phyloP scores from a whole-genome alignment of 2,329 filamentous ascomycete genomes.

The Colletotrichum sp. region DNA sequence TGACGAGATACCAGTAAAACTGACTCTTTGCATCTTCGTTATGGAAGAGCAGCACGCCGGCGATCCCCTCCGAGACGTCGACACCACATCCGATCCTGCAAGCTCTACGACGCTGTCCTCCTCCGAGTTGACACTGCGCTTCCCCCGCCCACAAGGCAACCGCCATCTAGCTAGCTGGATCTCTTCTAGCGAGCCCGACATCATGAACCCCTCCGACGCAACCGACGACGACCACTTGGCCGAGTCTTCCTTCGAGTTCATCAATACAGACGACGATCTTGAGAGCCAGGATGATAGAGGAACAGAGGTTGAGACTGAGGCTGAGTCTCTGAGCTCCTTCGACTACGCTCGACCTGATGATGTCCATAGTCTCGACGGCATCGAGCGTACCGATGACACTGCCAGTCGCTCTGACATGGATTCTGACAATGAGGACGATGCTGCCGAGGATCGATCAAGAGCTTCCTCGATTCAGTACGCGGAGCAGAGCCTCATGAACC shows the following conservation, averaged over 20 bases:
- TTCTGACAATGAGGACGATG: conserved; percentile 18
- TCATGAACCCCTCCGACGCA: conserved; percentile 52
- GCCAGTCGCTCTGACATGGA: conserved; percentile 14
- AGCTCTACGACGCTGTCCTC: conserved; percentile 33
- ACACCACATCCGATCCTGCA: conserved; percentile 24
- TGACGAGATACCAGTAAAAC: conserved; percentile 38
- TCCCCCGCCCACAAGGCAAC: conserved; percentile 61
- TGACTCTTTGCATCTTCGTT: conserved; percentile 44
- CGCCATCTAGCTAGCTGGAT: conserved; percentile 64
- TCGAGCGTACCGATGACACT: conserved; percentile 49
- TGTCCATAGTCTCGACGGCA: conserved; percentile 55
- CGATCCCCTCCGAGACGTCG: conserved; percentile 13
- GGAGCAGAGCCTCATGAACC: conserved; percentile 51
- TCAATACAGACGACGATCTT: conserved; percentile 58
- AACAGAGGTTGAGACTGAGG: conserved; percentile 45
- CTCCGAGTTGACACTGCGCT: conserved; percentile 58
- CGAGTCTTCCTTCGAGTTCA: conserved; percentile 63
- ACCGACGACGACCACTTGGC: conserved; percentile 50
- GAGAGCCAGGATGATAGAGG: conserved; percentile 56
- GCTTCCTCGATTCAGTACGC: conserved; percentile 53
- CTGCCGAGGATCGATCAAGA: conserved; percentile 28
- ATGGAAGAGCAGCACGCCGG: conserved; percentile 54
- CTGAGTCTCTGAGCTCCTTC: conserved; percentile 56
- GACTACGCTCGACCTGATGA: conserved; percentile 55
- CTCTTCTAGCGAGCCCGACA: conserved; percentile 61